Base-by-base conservation (phyloP, 2,329 filamentous ascomycete genomes). In the Metarhizium robertsii region DNA sequence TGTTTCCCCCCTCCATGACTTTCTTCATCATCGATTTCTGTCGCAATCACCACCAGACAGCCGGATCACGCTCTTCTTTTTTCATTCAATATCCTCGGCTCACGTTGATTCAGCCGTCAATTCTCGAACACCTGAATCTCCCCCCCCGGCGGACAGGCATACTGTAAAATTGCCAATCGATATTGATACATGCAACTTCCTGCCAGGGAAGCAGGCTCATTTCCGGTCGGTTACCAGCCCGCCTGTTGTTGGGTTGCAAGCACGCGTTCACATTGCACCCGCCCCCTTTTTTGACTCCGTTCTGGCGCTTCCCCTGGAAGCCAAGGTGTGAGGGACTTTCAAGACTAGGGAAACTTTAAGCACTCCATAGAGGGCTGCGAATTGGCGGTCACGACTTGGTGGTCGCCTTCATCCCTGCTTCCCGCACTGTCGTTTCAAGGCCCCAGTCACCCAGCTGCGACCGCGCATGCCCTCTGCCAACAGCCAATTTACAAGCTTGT, bases 131-230 rank as follows among this genome's bases (percentile, higher is more conserved):
- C 32, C 10, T 34, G 32, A 11, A 11, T 34, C 10, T 7, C 32
- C 7, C 10, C 32, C 38, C 13, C 14, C 0, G 38, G 8, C 8
- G 8, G 34, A 13, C 34, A 8, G 34, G 13, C 34, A 36, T 8
- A 36, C 34, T 36, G 34, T 36, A 13, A 36, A 13, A 36, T 36
- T 36, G 16, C 25, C 25, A 25, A 25, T 25, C 25, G 25, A 25
- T 25, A 43, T 16, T 43, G 18, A 43, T 43, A 43, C 40, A 18
- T 18, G 14, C 42, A 6, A 16, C 14, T 20, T 7, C 11, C 48
- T 38, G 43, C 4, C 29, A 55, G 50, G 54, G 25, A 34, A 52
- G 52, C 54, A 25, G 50, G 34, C 43, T 55, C 54, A 55, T 55
- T 55, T 55, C 54, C 50, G 43, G 29, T 47, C 50, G 48, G 14